Conservation (phyloP, 768 basidiomycete genomes). For the Mycena crocata region DNA sequence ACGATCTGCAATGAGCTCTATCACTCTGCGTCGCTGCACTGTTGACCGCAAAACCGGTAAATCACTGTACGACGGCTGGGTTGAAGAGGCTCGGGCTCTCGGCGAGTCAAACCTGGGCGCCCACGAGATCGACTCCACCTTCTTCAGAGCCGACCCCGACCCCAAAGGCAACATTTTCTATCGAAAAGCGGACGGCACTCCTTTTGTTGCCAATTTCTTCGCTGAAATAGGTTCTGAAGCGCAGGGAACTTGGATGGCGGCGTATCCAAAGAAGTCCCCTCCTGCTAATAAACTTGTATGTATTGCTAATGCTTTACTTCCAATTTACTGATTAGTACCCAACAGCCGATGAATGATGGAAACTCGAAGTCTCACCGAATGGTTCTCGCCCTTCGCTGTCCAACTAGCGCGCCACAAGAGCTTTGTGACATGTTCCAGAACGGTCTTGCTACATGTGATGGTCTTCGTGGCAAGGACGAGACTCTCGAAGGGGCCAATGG, state of each 20-base stretch:
- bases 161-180: neutral
- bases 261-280: neutral
- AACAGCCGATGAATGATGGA: neutral
- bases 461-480: neutral
- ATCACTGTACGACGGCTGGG: neutral
- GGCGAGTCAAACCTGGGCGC: neutral
- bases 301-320: neutral
- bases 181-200: neutral
- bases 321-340: neutral
- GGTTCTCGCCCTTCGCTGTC: conserved; percentile 2
- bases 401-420: neutral
- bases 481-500: neutral
- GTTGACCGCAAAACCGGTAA: neutral
- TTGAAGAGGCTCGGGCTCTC: neutral
- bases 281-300: neutral
- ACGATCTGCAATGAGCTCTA: neutral
- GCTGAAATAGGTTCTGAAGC: neutral
- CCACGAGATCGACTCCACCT: neutral
- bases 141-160: conserved; percentile 3
- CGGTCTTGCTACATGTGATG: neutral
- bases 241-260: conserved; percentile 7
- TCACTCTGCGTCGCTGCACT: neutral
- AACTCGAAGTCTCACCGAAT: neutral
- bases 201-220: conserved; percentile 10
- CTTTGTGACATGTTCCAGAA: neutral